Evolutionary conservation across 768 basidiomycete genomes (phyloP).

Genomic region (Royoungia palumana): DNA sequence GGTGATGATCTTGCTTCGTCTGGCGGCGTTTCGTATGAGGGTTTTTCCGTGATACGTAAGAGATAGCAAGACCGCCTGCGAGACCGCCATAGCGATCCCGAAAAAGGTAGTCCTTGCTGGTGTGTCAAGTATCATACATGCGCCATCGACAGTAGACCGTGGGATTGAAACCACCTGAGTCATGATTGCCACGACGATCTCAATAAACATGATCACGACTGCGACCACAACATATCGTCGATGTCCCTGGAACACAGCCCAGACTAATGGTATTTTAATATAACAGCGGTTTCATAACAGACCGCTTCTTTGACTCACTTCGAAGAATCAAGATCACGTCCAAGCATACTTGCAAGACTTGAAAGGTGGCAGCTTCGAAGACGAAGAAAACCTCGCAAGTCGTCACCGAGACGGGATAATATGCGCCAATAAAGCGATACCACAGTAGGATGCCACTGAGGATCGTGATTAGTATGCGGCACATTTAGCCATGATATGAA

Average conservation of each 20-base stretch:
- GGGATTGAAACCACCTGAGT: not conserved
- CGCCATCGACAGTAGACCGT: constrained; percentile 4
- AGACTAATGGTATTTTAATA: constrained; percentile 5
- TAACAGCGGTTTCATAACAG: not conserved
- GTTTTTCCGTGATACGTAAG: constrained; percentile 17
- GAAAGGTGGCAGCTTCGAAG: constrained; percentile 3
- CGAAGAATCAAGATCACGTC: constrained; percentile 16
- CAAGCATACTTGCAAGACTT: constrained; percentile 13
- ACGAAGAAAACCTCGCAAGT: constrained; percentile 3
- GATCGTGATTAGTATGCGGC: constrained; percentile 1
- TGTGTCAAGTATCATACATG: constrained; percentile 6
- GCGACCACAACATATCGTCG: not conserved
- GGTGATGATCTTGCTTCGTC: constrained; percentile 12
- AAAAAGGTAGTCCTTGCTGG: not conserved
- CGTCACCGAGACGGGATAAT: not conserved
- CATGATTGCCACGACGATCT: not conserved
- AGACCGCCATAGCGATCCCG: constrained; percentile 3
- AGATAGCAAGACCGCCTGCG: constrained; percentile 14
- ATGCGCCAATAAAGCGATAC: not conserved
- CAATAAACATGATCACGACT: constrained; percentile 1
- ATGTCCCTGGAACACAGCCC: constrained; percentile 12
- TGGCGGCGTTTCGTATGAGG: constrained; percentile 2
- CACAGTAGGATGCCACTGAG: constrained; percentile 5
- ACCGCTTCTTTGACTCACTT: constrained; percentile 10
- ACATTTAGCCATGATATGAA: not conserved